Evolutionary conservation across 2,329 filamentous ascomycete genomes (phyloP), one percentile per base, ranked within the genome.

Genomic region (Fusarium annulatum): DNA sequence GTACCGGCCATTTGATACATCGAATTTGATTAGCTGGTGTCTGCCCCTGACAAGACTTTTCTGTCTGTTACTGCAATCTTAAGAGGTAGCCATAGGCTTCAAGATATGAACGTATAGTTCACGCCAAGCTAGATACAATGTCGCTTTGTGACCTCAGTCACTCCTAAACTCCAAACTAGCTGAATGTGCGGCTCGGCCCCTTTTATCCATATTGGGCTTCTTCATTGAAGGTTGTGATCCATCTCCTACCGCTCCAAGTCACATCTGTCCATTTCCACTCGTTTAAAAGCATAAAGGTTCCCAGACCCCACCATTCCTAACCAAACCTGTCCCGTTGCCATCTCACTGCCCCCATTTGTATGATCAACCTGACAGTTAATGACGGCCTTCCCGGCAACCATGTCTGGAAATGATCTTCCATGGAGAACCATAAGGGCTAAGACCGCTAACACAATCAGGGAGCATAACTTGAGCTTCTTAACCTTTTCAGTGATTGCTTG

Each of bases 1-100:
- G 11, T 19, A 7, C 23, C 0, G 7, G 0, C 18, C 1, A 46
- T 10, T 3, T 10, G 28, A 46, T 2, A 9, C 11, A 18, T 46
- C 5, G 18, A 9, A 18, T 26, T 9, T 7, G 3, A 19, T 38
- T 19, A 19, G 42, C 4, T 8, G 18, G 7, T 14, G 5, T 19
- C 43, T 3, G 9, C 9, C 3, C 11, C 9, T 2, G 43, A 9
- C 8, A 15, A 21, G 12, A 0, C 5, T 4, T 18, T 28, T 14
- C 12, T 21, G 3, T 10, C 3, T 15, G 2, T 4, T 3, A 46
- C 9, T 28, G 0, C 2, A 7, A 26, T 46, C 3, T 28, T 5
- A 15, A 2, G 26, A 10, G 18, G 15, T 28, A 28, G 9, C 5
- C 3, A 10, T 21, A 15, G 1, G 23, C 8, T 10, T 23, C 2